Evolutionary conservation across 305 asterid species (phyloP).

Genomic region (Plantago lanceolata): DNA sequence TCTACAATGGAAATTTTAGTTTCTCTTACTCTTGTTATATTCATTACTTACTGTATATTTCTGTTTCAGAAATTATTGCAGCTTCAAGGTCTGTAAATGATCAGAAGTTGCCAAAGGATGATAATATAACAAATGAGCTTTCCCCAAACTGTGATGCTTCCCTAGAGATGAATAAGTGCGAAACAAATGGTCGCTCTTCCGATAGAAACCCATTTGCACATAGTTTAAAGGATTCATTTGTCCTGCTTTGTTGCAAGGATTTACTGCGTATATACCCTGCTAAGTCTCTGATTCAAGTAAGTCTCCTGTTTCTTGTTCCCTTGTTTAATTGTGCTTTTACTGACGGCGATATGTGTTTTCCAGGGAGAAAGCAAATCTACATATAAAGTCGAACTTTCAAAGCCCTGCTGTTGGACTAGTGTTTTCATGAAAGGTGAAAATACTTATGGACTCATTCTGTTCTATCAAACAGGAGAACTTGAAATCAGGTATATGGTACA

Average conservation of each 20-base stretch:
- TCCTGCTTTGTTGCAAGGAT: slow-evolving; percentile 74
- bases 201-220: slow-evolving; percentile 33
- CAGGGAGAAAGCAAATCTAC: slow-evolving; percentile 69
- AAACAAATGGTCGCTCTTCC: slow-evolving; percentile 30
- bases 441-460: slow-evolving; percentile 53
- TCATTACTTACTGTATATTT: slow-evolving; percentile 24
- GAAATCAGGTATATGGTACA: slow-evolving; percentile 59
- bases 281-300: slow-evolving; percentile 64
- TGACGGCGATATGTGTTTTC: slow-evolving; percentile 24
- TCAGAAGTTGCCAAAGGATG: slow-evolving; percentile 36
- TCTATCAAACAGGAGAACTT: slow-evolving; percentile 70
- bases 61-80: slow-evolving; percentile 42
- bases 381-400: slow-evolving; percentile 61
- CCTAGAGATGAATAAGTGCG: slow-evolving; percentile 38
- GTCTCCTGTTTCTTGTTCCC: slow-evolving; percentile 26
- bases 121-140: slow-evolving; percentile 32
- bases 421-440: slow-evolving; percentile 48
- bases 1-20: slow-evolving; percentile 17
- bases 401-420: slow-evolving; percentile 75
- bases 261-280: slow-evolving; percentile 47
- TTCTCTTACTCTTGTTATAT: slow-evolving; percentile 21
- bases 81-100: slow-evolving; percentile 32
- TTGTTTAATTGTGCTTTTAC: slow-evolving; percentile 22
- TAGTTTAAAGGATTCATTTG: slow-evolving; percentile 40
- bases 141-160: slow-evolving; percentile 26